phyloP scores from a whole-genome alignment of 129 eudicot genomes.

The Pulicaria dysenterica region DNA sequence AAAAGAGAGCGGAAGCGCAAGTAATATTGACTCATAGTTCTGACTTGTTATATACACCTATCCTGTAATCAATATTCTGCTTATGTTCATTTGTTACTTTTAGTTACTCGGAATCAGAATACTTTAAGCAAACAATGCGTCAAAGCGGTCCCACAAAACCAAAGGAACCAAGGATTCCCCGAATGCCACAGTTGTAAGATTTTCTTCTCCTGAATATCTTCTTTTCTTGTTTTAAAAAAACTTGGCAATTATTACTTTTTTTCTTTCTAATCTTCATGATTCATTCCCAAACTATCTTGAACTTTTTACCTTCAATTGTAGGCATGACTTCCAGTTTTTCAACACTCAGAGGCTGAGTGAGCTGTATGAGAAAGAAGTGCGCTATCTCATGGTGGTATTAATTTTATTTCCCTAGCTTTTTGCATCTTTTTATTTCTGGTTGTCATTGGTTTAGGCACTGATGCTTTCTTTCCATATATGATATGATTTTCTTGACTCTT shows the following conservation, averaged over 20 bases:
- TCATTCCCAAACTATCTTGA: background rate
- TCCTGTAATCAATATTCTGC: background rate
- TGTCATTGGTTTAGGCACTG: background rate
- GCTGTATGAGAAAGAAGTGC: slow-evolving; percentile 98
- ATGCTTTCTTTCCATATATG: background rate
- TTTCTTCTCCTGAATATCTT: background rate
- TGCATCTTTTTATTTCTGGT: background rate
- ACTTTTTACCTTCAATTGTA: slow-evolving; percentile 25
- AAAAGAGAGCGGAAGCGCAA: slow-evolving; percentile 97
- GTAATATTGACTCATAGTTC: slow-evolving; percentile 39
- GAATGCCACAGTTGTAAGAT: slow-evolving; percentile 97
- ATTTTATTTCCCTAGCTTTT: background rate
- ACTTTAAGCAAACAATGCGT: slow-evolving; percentile 99
- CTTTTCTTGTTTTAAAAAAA: background rate
- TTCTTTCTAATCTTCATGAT: background rate
- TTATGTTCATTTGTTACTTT: background rate
- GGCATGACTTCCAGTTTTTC: slow-evolving; percentile 99
- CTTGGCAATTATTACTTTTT: too few species aligned
- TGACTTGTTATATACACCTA: background rate
- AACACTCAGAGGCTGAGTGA: slow-evolving; percentile 96
- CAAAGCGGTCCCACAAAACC: slow-evolving; percentile 96
- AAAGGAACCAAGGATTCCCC: slow-evolving; percentile 98
- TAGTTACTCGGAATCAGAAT: slow-evolving; percentile 98
- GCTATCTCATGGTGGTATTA: slow-evolving; percentile 83
- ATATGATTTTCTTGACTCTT: background rate